phyloP scores from a whole-genome alignment of 371 early-diverging fungal species.

The Circinella umbellata region DNA sequence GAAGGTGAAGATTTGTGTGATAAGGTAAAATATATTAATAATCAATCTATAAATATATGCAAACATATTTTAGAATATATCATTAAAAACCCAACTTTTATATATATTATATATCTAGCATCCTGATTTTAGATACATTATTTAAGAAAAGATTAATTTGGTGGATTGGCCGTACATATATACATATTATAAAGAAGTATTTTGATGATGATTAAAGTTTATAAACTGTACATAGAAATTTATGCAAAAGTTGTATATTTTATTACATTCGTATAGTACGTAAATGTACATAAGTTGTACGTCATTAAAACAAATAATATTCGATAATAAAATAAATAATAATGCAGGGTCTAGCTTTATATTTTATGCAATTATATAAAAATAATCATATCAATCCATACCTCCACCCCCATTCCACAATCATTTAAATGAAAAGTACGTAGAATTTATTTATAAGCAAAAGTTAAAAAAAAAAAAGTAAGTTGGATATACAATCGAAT shows the following conservation, averaged over 20 bases:
- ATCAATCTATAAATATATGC: background rate
- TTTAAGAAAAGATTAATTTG: background rate
- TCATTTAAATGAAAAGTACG: no score
- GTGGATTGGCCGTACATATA: no score
- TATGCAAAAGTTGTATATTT: no score
- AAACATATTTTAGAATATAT: background rate
- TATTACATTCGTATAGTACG: no score
- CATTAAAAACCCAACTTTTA: background rate
- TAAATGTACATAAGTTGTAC: no score
- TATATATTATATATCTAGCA: conserved; percentile 29
- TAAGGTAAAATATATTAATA: conserved; percentile 24
- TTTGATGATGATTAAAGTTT: background rate
- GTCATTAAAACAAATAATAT: background rate
- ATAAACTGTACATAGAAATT: background rate
- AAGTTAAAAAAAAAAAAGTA: no score
- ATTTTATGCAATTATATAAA: no score
- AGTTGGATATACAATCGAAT: conserved; percentile 5
- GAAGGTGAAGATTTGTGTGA: conserved; percentile 59
- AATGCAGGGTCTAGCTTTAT: no score
- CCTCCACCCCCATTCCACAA: no score
- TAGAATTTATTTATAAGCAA: no score
- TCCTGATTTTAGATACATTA: conserved; percentile 61
- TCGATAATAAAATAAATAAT: no score
- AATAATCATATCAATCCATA: no score
- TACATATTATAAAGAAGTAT: background rate